Percentiles rank a stretch among this genome's conserved stretches.
These are phyloP conservation scores for Plasmodium relictum DNA, from an alignment of 169 alveolate species.

Conservation along the genomic window DNA sequence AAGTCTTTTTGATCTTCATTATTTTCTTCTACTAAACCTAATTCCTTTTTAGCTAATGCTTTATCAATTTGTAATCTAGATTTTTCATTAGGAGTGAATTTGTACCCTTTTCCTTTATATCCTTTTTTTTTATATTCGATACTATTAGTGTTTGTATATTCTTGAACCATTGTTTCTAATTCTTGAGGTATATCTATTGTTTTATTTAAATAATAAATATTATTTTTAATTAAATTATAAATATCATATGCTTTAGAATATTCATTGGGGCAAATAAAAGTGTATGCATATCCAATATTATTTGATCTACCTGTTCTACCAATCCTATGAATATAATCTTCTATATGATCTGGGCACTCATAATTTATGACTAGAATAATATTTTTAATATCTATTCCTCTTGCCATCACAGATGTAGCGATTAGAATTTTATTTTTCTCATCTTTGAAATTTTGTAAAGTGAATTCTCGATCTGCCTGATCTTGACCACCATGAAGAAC, in stretches of 20 bases:
- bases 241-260: conserved; percentile 96
- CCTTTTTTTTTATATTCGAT: conserved; percentile 84
- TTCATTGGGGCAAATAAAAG: conserved; percentile 95
- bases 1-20: conserved; percentile 21
- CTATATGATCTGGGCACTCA: conserved; percentile 98
- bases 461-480: conserved; percentile 97
- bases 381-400: conserved; percentile 98
- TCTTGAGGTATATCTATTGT: conserved; percentile 80
- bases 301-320: conserved; percentile 99
- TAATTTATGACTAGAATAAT: conserved; percentile 97
- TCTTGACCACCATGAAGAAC: conserved; percentile 98
- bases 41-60: conserved; percentile 89
- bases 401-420: conserved; percentile 98
- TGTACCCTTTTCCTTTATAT: conserved; percentile 96
- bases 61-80: conserved; percentile 91
- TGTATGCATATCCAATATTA: conserved; percentile 97
- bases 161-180: conserved; percentile 81
- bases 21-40: conserved; percentile 78
- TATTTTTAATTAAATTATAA: conserved; percentile 89
- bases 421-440: conserved; percentile 91
- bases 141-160: conserved; percentile 27
- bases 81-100: conserved; percentile 93
- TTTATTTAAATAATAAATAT: conserved; percentile 70
- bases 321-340: conserved; percentile 99
- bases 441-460: conserved; percentile 93